Evolutionary conservation across 805 yeast genomes (phyloP).

Genomic region (Candida odintsovae): DNA sequence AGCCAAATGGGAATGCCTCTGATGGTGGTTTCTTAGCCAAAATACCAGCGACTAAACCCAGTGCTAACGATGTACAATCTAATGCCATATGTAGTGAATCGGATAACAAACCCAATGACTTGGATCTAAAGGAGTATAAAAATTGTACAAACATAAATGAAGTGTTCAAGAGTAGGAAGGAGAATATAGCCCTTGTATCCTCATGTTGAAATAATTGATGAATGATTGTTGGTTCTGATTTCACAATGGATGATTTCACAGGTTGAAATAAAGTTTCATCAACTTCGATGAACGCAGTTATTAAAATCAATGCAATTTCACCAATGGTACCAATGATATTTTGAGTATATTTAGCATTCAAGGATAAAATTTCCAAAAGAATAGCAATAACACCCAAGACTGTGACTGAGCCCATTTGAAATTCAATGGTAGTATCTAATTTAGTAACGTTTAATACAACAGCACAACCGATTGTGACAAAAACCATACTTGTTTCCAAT

Average conservation of each 20-base stretch:
- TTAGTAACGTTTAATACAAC: conserved; percentile 15
- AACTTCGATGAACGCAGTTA: conserved; percentile 11
- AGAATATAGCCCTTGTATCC: conserved; percentile 86
- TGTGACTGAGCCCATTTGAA: conserved; percentile 15
- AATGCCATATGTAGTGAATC: conserved; percentile 96
- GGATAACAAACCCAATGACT: conserved; percentile 83
- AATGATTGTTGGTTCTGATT: conserved; percentile 11
- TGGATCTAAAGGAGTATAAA: conserved; percentile 86
- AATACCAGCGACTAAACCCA: conserved; percentile 84
- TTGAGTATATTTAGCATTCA: conserved; percentile 17
- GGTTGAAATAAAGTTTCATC: conserved; percentile 8
- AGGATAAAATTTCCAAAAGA: conserved; percentile 29
- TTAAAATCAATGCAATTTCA: conserved; percentile 10
- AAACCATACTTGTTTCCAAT: conserved; percentile 19
- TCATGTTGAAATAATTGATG: conserved; percentile 30
- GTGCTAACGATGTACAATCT: conserved; percentile 84
- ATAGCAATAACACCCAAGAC: conserved; percentile 28
- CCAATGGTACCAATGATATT: conserved; percentile 7
- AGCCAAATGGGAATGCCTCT: conserved; percentile 79
- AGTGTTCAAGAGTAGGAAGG: conserved; percentile 77
- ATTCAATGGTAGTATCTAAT: conserved; percentile 9
- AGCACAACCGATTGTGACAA: conserved; percentile 23
- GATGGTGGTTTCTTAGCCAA: conserved; percentile 54
- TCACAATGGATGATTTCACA: not conserved
- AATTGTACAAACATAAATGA: conserved; percentile 94